These are phyloP conservation scores for Pelargonium myrrhifolium DNA, from an alignment of 441 rosid species.

Conservation along the genomic window DNA sequence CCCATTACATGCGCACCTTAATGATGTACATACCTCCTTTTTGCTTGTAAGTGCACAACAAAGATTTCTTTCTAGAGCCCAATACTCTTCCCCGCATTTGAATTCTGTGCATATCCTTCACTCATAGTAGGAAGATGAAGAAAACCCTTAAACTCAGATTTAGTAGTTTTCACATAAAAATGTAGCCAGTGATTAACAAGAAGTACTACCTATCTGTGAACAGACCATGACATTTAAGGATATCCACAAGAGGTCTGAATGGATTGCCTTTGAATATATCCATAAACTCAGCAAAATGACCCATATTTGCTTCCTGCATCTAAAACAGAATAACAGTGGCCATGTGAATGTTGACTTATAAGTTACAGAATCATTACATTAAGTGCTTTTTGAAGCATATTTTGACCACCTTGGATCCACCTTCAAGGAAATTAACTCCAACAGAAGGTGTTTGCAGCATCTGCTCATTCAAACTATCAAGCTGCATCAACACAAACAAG, in stretches of 20 bases:
- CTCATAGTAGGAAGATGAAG: conserved; percentile 14
- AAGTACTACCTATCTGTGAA: conserved; percentile 47
- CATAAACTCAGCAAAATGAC: conserved; percentile 24
- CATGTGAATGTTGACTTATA: conserved; percentile 20
- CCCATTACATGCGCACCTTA: neutral
- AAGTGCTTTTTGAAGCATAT: conserved; percentile 1
- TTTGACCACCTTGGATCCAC: conserved; percentile 27
- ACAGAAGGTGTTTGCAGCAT: conserved; percentile 32
- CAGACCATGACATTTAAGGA: conserved; percentile 53
- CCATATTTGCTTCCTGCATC: conserved; percentile 31
- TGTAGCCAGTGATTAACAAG: neutral
- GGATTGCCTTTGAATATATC: conserved; percentile 39
- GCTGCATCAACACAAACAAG: conserved; percentile 34
- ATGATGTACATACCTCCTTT: conserved; percentile 35
- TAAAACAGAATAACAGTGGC: conserved; percentile 17
- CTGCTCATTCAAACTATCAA: conserved; percentile 74
- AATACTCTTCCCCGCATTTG: conserved; percentile 61
- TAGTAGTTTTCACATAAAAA: conserved; percentile 5
- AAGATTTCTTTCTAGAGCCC: conserved; percentile 84
- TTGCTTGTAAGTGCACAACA: conserved; percentile 48
- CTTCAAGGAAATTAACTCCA: conserved; percentile 24
- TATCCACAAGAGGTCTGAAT: conserved; percentile 44
- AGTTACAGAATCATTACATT: conserved; percentile 12
- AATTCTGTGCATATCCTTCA: conserved; percentile 64
- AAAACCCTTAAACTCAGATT: conserved; percentile 9